Conservation (phyloP, 2,329 filamentous ascomycete genomes). For the Penicillium olsonii region DNA sequence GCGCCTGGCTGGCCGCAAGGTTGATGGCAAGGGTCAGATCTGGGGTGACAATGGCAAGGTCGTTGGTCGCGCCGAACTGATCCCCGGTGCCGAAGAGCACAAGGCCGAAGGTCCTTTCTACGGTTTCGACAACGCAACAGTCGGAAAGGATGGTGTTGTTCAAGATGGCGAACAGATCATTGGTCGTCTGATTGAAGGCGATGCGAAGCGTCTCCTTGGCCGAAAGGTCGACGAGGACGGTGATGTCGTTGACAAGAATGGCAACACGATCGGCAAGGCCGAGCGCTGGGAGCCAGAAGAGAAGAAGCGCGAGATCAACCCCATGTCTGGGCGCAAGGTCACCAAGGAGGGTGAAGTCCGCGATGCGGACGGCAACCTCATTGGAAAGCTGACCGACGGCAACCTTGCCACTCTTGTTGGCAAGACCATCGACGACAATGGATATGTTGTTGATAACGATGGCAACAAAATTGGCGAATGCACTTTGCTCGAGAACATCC, state of each 20-base stretch:
- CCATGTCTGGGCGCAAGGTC: conserved; percentile 58
- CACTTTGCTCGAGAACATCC: conserved; percentile 62
- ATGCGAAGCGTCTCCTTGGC: conserved; percentile 63
- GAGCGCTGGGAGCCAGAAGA: conserved; percentile 68
- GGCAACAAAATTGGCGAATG: conserved; percentile 66
- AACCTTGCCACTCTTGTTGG: conserved; percentile 45
- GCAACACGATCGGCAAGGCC: conserved; percentile 66
- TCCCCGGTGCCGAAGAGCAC: conserved; percentile 51
- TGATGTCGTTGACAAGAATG: conserved; percentile 67
- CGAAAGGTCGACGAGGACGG: conserved; percentile 69
- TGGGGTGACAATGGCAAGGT: conserved; percentile 65
- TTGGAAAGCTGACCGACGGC: conserved; percentile 48
- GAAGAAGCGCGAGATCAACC: conserved; percentile 57
- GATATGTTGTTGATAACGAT: conserved; percentile 59
- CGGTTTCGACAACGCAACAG: conserved; percentile 58
- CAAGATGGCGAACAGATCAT: conserved; percentile 45
- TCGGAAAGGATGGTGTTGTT: conserved; percentile 61
- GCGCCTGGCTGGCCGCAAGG: conserved; percentile 61
- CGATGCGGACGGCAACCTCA: conserved; percentile 48
- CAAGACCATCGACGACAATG: conserved; percentile 49
- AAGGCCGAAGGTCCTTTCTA: conserved; percentile 60
- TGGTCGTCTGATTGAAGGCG: conserved; percentile 65
- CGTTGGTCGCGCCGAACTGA: conserved; percentile 60
- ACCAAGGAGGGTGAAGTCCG: conserved; percentile 54
- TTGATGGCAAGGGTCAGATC: conserved; percentile 63